Evolutionary conservation across 1,139 yeast genomes (phyloP).

Genomic region (Zhuliangozyma parablackwelliae): DNA sequence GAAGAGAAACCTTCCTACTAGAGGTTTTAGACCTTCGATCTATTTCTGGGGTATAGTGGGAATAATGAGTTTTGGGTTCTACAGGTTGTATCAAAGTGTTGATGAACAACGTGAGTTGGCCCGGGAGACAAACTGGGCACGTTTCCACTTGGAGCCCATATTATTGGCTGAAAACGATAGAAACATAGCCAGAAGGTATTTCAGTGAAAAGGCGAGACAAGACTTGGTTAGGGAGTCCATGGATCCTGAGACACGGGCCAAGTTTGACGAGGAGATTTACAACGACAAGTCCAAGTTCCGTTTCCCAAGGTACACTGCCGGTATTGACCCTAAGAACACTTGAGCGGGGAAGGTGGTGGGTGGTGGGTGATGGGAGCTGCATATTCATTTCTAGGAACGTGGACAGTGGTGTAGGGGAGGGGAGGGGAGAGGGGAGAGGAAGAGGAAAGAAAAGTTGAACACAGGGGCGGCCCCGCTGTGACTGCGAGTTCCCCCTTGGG

Average conservation of each 20-base stretch:
- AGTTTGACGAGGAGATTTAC: conserved; percentile 42
- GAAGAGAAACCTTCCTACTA: conserved; percentile 80
- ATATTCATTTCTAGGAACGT: too few relatives aligned
- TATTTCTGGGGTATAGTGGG: conserved; percentile 65
- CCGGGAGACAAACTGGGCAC: conserved; percentile 75
- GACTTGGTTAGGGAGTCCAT: conserved; percentile 44
- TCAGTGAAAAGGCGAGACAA: conserved; percentile 67
- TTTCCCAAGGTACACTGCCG: conserved; percentile 44
- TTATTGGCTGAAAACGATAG: conserved; percentile 82
- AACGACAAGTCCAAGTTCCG: conserved; percentile 44
- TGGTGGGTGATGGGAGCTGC: too few relatives aligned
- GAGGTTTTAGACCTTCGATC: conserved; percentile 77
- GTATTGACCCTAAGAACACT: conserved; percentile 25
- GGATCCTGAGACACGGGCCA: conserved; percentile 36
- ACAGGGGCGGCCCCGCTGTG: too few relatives aligned
- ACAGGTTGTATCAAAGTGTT: conserved; percentile 61
- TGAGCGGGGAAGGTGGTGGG: background rate
- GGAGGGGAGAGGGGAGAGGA: too few relatives aligned
- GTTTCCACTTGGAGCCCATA: conserved; percentile 69
- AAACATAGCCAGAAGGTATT: conserved; percentile 68
- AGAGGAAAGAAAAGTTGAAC: too few relatives aligned
- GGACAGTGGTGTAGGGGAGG: too few relatives aligned
- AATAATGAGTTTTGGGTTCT: conserved; percentile 69
- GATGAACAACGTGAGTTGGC: conserved; percentile 73
- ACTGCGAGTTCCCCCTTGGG: too few relatives aligned